Evolutionary conservation across 768 basidiomycete species (phyloP).

Genomic region (Cystobasidium tubakii): DNA sequence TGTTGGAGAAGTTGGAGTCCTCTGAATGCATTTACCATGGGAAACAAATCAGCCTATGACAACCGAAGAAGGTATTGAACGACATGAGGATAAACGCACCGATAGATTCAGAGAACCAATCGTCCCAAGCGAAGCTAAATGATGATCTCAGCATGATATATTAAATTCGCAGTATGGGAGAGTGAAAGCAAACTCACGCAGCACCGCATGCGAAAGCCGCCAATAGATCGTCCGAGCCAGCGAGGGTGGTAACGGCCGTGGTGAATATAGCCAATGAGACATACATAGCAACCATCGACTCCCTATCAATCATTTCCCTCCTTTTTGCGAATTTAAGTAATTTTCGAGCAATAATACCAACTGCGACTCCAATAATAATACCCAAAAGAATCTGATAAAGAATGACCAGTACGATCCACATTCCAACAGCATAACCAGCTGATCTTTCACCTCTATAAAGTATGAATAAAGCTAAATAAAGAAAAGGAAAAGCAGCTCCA

Average conservation of each 20-base stretch:
- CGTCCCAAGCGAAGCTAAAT: conserved; percentile 42
- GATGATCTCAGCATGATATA: background rate
- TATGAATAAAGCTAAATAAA: conserved; percentile 76
- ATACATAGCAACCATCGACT: conserved; percentile 52
- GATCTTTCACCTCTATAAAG: conserved; percentile 61
- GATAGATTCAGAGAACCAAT: conserved; percentile 47
- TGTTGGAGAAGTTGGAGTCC: conserved; percentile 88
- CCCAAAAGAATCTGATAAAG: conserved; percentile 51
- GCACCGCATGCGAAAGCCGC: conserved; percentile 92
- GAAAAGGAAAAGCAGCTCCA: conserved; percentile 91
- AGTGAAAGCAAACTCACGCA: conserved; percentile 94
- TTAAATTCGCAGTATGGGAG: no score
- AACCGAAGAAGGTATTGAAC: conserved; percentile 51
- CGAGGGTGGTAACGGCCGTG: conserved; percentile 61
- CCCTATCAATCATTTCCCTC: conserved; percentile 50
- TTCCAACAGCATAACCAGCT: conserved; percentile 59
- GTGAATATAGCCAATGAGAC: conserved; percentile 66
- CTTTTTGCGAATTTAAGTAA: conserved; percentile 49
- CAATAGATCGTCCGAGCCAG: conserved; percentile 55
- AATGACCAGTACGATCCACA: conserved; percentile 62
- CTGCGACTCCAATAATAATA: conserved; percentile 49
- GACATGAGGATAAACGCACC: conserved; percentile 87
- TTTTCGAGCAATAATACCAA: conserved; percentile 51
- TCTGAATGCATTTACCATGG: conserved; percentile 54
- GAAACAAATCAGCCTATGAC: conserved; percentile 47